These are phyloP conservation scores for Cyberlindnera meyerae DNA, from an alignment of 805 yeast genomes.

Conservation along the genomic window DNA sequence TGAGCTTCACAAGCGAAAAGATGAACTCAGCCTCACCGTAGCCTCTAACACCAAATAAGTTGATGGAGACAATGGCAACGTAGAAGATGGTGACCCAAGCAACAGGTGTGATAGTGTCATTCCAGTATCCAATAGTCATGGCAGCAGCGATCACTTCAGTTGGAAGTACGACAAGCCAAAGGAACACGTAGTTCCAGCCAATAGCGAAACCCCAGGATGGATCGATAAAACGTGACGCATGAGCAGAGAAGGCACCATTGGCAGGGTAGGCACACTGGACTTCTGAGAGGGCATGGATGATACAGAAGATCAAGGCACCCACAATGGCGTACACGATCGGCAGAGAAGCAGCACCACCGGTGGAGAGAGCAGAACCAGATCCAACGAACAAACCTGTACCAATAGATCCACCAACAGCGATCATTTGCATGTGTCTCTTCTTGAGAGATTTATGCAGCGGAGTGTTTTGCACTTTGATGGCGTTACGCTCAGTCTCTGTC, in stretches of 20 bases:
- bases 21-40: conserved; percentile 52
- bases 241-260: conserved; percentile 59
- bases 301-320: conserved; percentile 52
- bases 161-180: conserved; percentile 49
- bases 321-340: conserved; percentile 51
- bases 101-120: conserved; percentile 38
- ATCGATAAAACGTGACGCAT: conserved; percentile 53
- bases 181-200: conserved; percentile 53
- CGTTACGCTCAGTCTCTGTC: conserved; percentile 39
- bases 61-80: conserved; percentile 41
- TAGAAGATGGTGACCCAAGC: conserved; percentile 50
- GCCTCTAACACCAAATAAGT: conserved; percentile 49
- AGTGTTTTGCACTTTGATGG: conserved; percentile 42
- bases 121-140: conserved; percentile 50
- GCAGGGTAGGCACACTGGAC: conserved; percentile 57
- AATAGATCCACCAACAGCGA: conserved; percentile 63
- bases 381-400: conserved; percentile 70
- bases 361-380: conserved; percentile 51
- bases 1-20: conserved; percentile 44
- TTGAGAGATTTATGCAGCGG: conserved; percentile 54
- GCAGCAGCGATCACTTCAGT: conserved; percentile 50
- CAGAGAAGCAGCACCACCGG: conserved; percentile 64
- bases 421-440: conserved; percentile 58
- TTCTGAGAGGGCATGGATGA: conserved; percentile 61
- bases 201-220: conserved; percentile 61